phyloP scores from a whole-genome alignment of 179 eudicot species.

The Beta lomatogona region DNA sequence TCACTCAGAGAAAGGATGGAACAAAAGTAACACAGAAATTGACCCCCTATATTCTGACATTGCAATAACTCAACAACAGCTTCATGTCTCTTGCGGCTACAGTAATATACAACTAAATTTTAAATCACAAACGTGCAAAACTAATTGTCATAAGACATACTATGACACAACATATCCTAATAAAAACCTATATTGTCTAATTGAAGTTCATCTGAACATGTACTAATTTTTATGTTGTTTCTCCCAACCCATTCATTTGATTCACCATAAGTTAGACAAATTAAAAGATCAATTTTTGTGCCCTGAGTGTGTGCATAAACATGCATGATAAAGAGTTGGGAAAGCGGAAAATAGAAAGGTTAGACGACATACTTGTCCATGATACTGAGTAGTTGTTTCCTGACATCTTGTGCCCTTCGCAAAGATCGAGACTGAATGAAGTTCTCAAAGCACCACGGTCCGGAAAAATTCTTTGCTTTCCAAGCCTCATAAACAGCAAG shows the following conservation, averaged over 20 bases:
- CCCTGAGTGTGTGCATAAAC: background rate
- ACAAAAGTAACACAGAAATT: background rate
- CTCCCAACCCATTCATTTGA: background rate
- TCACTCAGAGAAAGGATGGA: background rate
- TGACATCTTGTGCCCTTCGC: slow-evolving; percentile 95
- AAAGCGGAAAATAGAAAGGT: background rate
- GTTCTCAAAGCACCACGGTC: slow-evolving; percentile 97
- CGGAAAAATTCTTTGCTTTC: slow-evolving; percentile 91
- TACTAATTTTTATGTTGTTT: too few species aligned
- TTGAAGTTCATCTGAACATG: too few species aligned
- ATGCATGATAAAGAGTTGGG: background rate
- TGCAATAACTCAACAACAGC: background rate
- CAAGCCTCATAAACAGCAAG: slow-evolving; percentile 98
- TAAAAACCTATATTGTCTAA: background rate
- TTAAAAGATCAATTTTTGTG: background rate
- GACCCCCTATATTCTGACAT: background rate
- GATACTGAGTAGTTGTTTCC: slow-evolving; percentile 88
- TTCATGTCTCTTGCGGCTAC: background rate
- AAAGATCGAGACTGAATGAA: slow-evolving; percentile 88
- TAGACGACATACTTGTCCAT: slow-evolving; percentile 82
- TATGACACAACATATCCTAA: background rate
- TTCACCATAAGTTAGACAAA: background rate
- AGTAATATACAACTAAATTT: background rate
- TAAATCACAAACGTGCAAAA: background rate
- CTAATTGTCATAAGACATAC: background rate